Evolutionary conservation across 2,329 filamentous ascomycete genomes (phyloP).

Genomic region (Penicillium sp.): DNA sequence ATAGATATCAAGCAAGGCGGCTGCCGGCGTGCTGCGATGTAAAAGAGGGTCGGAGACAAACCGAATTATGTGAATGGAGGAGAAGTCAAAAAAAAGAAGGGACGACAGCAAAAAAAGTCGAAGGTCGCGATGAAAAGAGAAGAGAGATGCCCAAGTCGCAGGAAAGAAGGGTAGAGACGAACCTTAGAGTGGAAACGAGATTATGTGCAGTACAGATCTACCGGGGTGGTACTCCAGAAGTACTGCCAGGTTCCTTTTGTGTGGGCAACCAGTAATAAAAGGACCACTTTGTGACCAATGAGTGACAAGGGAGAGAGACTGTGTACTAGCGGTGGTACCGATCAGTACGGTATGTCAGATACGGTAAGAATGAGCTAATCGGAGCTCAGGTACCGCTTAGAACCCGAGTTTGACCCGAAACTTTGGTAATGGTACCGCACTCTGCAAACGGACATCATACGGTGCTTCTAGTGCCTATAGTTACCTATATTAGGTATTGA

Average conservation of each 20-base stretch:
- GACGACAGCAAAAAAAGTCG: background rate
- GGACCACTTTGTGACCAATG: conserved; percentile 18
- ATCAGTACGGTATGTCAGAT: conserved; percentile 10
- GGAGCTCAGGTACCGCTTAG: conserved; percentile 8
- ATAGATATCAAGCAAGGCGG: conserved; percentile 14
- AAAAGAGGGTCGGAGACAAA: conserved; percentile 3
- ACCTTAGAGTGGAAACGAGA: conserved; percentile 17
- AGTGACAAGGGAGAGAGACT: conserved; percentile 12
- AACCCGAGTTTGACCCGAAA: conserved; percentile 1
- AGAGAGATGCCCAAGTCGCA: conserved; percentile 6
- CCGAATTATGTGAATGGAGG: background rate
- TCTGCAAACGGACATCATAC: conserved; percentile 11
- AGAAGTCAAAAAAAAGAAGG: background rate
- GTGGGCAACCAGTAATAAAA: conserved; percentile 8
- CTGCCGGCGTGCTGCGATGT: conserved; percentile 5
- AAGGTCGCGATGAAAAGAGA: background rate
- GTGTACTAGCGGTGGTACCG: conserved; percentile 7
- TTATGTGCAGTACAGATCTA: conserved; percentile 17
- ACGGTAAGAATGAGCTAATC: conserved; percentile 14
- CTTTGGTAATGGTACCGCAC: conserved; percentile 12
- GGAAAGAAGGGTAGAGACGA: conserved; percentile 19
- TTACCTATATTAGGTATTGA: background rate
- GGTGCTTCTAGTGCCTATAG: background rate
- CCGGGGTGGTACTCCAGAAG: conserved; percentile 18
- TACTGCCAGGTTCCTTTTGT: conserved; percentile 15